These are phyloP conservation scores for Didymella lethalis DNA, from an alignment of 2,329 filamentous ascomycete genomes.

Conservation along the genomic window DNA sequence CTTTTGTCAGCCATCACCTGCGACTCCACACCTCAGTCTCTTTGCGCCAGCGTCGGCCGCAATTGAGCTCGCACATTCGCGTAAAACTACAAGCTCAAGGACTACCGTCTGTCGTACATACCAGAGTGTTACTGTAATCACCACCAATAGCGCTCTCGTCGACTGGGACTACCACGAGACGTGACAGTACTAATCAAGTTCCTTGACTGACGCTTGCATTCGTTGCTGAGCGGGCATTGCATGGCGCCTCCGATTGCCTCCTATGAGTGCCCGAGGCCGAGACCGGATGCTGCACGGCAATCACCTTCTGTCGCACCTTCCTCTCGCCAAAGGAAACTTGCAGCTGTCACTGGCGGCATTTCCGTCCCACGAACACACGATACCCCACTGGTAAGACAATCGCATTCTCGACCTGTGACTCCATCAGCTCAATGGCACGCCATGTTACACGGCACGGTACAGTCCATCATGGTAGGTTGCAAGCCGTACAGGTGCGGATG, in stretches of 20 bases:
- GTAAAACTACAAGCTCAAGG: not conserved
- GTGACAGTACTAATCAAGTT: not conserved
- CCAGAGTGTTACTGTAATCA: not conserved
- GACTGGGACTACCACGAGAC: not conserved
- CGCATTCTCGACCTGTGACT: not conserved
- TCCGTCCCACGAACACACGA: not conserved
- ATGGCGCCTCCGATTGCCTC: not conserved
- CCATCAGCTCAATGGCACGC: not conserved
- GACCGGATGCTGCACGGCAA: not conserved
- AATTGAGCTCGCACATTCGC: not conserved
- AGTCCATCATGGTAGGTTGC: slow-evolving; percentile 3
- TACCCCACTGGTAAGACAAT: slow-evolving; percentile 6
- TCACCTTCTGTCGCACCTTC: slow-evolving; percentile 1
- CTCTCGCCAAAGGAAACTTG: slow-evolving; percentile 4
- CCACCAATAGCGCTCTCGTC: not conserved
- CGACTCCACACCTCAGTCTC: not conserved
- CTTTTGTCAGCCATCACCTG: not conserved
- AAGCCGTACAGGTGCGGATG: not conserved
- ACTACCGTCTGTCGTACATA: not conserved
- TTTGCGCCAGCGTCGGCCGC: not conserved
- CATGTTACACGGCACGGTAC: not conserved
- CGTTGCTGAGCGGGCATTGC: no score
- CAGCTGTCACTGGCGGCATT: slow-evolving; percentile 1
- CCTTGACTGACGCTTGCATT: not conserved
- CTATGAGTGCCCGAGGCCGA: not conserved